phyloP scores from a whole-genome alignment of 805 yeast species.

The Schwanniomyces vanrijiae region DNA sequence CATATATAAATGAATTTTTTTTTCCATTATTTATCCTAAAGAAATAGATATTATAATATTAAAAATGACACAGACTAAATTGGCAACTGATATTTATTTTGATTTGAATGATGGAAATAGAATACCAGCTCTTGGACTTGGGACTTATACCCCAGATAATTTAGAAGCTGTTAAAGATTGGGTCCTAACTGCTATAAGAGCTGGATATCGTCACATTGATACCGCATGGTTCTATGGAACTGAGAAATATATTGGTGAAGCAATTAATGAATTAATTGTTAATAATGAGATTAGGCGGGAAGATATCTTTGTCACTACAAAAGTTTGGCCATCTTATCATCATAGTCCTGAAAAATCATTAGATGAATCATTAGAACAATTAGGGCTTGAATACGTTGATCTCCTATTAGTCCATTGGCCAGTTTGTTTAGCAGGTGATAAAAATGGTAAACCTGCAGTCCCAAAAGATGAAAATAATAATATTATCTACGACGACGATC shows the following conservation, averaged over 20 bases:
- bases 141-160: slow-evolving; percentile 40
- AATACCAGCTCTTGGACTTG: slow-evolving; percentile 71
- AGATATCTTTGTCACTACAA: slow-evolving; percentile 38
- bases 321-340: slow-evolving; percentile 46
- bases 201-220: slow-evolving; percentile 51
- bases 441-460: slow-evolving; percentile 34
- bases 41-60: no score
- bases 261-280: slow-evolving; percentile 46
- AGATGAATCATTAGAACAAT: slow-evolving; percentile 36
- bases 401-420: slow-evolving; percentile 53
- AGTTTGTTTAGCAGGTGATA: slow-evolving; percentile 39
- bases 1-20: not conserved
- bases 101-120: slow-evolving; percentile 55
- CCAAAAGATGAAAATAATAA: slow-evolving; percentile 40
- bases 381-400: slow-evolving; percentile 48
- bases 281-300: slow-evolving; percentile 51
- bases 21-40: not conserved
- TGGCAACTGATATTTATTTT: slow-evolving; percentile 39
- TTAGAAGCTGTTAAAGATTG: slow-evolving; percentile 31
- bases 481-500: slow-evolving; percentile 33
- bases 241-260: slow-evolving; percentile 44
- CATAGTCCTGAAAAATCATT: slow-evolving; percentile 42
- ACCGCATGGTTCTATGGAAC: slow-evolving; percentile 53
- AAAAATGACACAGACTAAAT: slow-evolving; percentile 2
- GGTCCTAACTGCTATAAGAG: slow-evolving; percentile 38